phyloP scores from a whole-genome alignment of 2,329 filamentous ascomycete genomes.

The Ceratocystis huliohia region DNA sequence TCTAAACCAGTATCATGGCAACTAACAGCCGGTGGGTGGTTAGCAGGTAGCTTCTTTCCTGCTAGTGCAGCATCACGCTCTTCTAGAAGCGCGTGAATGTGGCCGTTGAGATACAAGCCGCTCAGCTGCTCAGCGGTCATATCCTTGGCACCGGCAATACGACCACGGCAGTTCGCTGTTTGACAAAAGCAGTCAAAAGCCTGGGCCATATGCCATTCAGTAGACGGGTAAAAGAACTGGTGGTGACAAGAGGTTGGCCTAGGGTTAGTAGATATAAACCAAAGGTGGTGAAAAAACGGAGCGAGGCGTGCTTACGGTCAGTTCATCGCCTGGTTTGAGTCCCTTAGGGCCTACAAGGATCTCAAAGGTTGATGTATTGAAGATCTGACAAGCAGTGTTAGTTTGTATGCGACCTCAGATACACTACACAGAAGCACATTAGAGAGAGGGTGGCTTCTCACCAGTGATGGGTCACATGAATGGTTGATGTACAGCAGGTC shows the following conservation, averaged over 20 bases:
- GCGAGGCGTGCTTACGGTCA: slow-evolving; percentile 34
- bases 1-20: slow-evolving; percentile 11
- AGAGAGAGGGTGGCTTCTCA: slow-evolving; percentile 28
- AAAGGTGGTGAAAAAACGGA: neutral
- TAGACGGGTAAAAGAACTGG: slow-evolving; percentile 62
- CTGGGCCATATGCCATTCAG: slow-evolving; percentile 63
- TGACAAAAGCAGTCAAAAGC: slow-evolving; percentile 55
- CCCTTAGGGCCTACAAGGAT: slow-evolving; percentile 47
- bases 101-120: slow-evolving; percentile 48
- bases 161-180: slow-evolving; percentile 44
- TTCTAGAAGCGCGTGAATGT: slow-evolving; percentile 45
- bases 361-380: slow-evolving; percentile 45
- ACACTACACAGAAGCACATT: neutral
- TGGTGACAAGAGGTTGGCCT: neutral
- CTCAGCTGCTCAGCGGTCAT: slow-evolving; percentile 43
- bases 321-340: slow-evolving; percentile 42
- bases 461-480: slow-evolving; percentile 52
- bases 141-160: slow-evolving; percentile 49
- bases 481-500: slow-evolving; percentile 57
- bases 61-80: slow-evolving; percentile 26
- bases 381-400: slow-evolving; percentile 35
- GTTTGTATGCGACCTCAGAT: neutral
- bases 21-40: slow-evolving; percentile 27
- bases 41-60: slow-evolving; percentile 25
- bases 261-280: neutral